Conservation (phyloP, 2,329 filamentous ascomycete genomes). For the Elsinoe australis region DNA sequence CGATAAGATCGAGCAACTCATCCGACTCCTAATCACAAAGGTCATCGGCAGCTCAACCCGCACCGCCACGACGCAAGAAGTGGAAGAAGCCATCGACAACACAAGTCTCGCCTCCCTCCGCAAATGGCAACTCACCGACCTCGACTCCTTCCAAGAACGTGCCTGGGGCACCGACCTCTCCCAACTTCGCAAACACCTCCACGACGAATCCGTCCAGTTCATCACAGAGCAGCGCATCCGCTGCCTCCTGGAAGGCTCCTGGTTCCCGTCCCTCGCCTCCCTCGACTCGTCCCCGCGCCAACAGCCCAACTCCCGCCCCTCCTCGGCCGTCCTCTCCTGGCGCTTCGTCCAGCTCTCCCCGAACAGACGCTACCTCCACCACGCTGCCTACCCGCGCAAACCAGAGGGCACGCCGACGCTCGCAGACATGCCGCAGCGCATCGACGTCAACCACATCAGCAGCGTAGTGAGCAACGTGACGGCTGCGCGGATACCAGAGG, state of each 20-base stretch:
- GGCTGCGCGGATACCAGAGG: slow-evolving; percentile 3
- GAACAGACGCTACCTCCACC: slow-evolving; percentile 84
- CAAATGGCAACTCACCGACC: slow-evolving; percentile 84
- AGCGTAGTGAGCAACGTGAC: slow-evolving; percentile 76
- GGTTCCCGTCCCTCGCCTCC: slow-evolving; percentile 58
- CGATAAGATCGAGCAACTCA: slow-evolving; percentile 83
- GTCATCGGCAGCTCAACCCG: slow-evolving; percentile 75
- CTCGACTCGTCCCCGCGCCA: slow-evolving; percentile 36
- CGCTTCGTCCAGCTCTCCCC: slow-evolving; percentile 83
- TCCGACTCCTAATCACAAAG: slow-evolving; percentile 82
- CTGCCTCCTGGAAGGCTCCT: slow-evolving; percentile 78
- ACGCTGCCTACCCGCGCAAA: slow-evolving; percentile 69
- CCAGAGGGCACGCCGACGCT: slow-evolving; percentile 57
- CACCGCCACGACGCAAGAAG: slow-evolving; percentile 73
- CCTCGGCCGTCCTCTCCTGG: slow-evolving; percentile 49
- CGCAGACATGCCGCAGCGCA: slow-evolving; percentile 67
- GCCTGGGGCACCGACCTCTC: slow-evolving; percentile 84
- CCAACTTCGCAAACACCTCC: slow-evolving; percentile 84
- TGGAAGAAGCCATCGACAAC: slow-evolving; percentile 81
- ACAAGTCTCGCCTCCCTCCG: slow-evolving; percentile 73
- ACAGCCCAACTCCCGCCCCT: slow-evolving; percentile 27
- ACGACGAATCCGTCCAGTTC: slow-evolving; percentile 86
- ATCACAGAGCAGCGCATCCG: slow-evolving; percentile 94
- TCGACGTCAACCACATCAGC: slow-evolving; percentile 80
- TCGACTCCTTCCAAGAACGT: slow-evolving; percentile 87